Evolutionary conservation across 768 basidiomycete genomes (phyloP).

Genomic region (Sarcodon aspratus): DNA sequence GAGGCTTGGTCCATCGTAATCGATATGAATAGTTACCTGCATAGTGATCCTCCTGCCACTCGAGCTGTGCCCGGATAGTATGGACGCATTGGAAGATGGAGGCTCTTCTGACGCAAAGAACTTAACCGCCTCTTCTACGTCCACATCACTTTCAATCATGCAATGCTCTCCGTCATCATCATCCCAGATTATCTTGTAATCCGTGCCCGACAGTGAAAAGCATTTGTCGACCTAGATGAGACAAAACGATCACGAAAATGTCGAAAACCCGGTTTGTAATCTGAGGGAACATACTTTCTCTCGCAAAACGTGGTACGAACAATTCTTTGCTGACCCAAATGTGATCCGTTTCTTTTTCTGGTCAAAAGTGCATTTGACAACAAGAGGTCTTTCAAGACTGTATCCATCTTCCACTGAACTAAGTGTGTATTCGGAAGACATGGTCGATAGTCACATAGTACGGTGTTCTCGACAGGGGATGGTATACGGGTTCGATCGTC

Average conservation of each 20-base stretch:
- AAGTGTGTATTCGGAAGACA: no score
- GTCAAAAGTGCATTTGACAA: slow-evolving; percentile 79
- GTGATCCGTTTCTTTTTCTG: slow-evolving; percentile 63
- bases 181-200: slow-evolving; percentile 71
- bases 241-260: slow-evolving; percentile 1
- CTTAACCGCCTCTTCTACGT: slow-evolving; percentile 77
- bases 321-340: slow-evolving; percentile 71
- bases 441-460: no score
- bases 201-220: slow-evolving; percentile 59
- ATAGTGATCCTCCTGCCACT: slow-evolving; percentile 64
- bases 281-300: slow-evolving; percentile 41
- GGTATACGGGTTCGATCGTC: no score
- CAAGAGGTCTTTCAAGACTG: slow-evolving; percentile 63
- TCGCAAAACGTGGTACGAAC: slow-evolving; percentile 64
- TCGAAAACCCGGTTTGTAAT: slow-evolving; percentile 1
- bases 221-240: slow-evolving; percentile 66
- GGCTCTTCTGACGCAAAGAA: slow-evolving; percentile 77
- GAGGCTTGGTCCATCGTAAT: slow-evolving; percentile 85
- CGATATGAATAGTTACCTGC: slow-evolving; percentile 65
- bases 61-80: slow-evolving; percentile 54
- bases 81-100: slow-evolving; percentile 66
- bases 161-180: slow-evolving; percentile 82
- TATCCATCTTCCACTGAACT: neutral
- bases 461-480: no score
- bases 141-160: slow-evolving; percentile 54